Base-by-base conservation (phyloP, 2,329 filamentous ascomycete genomes). In the Cytospora leucostoma region DNA sequence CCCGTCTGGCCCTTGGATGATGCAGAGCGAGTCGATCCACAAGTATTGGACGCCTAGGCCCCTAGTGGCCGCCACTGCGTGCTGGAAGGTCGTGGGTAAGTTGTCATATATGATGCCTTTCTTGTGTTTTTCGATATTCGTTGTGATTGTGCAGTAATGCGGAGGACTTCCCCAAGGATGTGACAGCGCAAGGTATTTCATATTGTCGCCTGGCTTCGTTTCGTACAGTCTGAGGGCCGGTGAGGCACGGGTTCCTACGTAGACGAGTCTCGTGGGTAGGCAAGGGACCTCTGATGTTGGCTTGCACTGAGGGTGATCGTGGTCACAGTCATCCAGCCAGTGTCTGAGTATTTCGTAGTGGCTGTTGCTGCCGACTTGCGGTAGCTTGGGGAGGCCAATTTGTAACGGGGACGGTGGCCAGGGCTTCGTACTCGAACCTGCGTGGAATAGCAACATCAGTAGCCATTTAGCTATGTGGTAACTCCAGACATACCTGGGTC, bases 21-120 rank as follows among this genome's bases (percentile, higher is more conserved):
- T 71, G 54, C 69, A 71, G 1, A 71, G 52, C 2, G 67, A 71
- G 57, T 72, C 70, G 33, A 72, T 71, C 70, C 70, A 71, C 2
- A 71, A 47, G 38, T 69, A 70, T 7, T 40, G 35, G 0, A 65
- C 0, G 0, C 61, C 63, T 0, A 71, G 51, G 3, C 47, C 64
- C 1, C 68, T 61, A 0, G 68, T 69, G 1, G 63, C 56, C 0
- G 3, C 6, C 0, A 69, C 54, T 1, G 70, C 68, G 15, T 72
- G 59, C 7, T 21, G 61, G 27, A 70, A 68, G 6, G 49, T 58
- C 3, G 21, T 27, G 2, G 68, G 66, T 1, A 71, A 60, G 0
- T 32, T 1, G 1, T 3, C 49, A 4, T 57, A 7, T 10, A 44
- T n/a, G 8, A 70, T 68, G 2, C 35, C n/a, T 0, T 17, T 17